Evolutionary conservation across 2,329 filamentous ascomycete species (phyloP).

Genomic region (Phaeosphaeria sp.): DNA sequence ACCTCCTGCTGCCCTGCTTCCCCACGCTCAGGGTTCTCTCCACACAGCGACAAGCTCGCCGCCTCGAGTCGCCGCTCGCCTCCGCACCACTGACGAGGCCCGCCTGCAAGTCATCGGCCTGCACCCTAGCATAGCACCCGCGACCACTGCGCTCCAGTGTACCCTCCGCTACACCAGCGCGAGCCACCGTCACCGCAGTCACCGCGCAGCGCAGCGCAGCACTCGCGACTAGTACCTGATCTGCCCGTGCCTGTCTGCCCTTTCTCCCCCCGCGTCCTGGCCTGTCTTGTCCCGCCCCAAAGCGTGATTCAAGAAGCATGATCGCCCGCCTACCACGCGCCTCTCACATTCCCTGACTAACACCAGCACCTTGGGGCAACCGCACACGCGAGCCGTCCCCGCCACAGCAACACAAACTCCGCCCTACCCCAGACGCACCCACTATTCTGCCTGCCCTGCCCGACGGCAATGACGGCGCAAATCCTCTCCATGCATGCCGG

Average conservation of each 20-base stretch:
- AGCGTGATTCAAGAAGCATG: constrained; percentile 25
- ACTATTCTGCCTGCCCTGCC: constrained; percentile 10
- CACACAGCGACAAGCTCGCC: constrained; percentile 7
- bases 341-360: constrained; percentile 22
- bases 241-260: constrained; percentile 3
- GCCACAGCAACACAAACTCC: constrained; percentile 26
- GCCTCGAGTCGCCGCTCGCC: constrained; percentile 4
- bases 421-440: constrained; percentile 23
- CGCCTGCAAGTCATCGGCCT: constrained; percentile 22
- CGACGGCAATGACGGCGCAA: constrained; percentile 47
- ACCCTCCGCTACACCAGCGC: background rate
- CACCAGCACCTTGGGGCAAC: constrained; percentile 11
- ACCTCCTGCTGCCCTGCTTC: constrained; percentile 10
- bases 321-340: constrained; percentile 19
- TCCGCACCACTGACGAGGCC: constrained; percentile 7
- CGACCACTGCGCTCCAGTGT: background rate
- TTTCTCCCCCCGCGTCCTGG: constrained; percentile 3
- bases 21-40: constrained; percentile 26
- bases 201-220: background rate
- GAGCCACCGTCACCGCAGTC: too few species aligned
- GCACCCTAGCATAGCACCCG: background rate
- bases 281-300: background rate
- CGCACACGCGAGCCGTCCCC: constrained; percentile 23
- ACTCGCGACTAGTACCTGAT: constrained; percentile 7
- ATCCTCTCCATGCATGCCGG: constrained; percentile 47